These are phyloP conservation scores for Lipomyces chichibuensis DNA, from an alignment of 805 yeast genomes.

Conservation along the genomic window DNA sequence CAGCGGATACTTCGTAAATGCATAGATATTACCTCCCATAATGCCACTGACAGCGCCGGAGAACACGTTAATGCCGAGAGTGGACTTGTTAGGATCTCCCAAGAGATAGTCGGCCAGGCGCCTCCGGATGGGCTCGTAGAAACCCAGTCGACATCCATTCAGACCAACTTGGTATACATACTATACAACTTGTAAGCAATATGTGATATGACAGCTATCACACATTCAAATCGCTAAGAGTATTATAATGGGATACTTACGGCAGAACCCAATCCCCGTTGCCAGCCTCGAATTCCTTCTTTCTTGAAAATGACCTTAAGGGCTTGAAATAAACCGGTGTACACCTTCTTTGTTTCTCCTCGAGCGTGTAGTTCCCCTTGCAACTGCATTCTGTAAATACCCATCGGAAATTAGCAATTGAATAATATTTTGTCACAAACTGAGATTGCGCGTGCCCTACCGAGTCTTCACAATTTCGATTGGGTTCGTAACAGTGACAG, in stretches of 20 bases:
- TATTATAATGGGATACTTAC: slow-evolving; percentile 20
- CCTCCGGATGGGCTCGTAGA: slow-evolving; percentile 85
- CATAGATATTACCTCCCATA: slow-evolving; percentile 56
- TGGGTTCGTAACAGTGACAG: slow-evolving; percentile 96
- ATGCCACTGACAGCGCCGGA: slow-evolving; percentile 66
- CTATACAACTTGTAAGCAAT: slow-evolving; percentile 13
- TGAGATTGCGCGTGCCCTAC: slow-evolving; percentile 23
- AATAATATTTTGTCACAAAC: background rate
- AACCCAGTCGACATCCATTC: slow-evolving; percentile 92
- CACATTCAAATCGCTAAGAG: background rate
- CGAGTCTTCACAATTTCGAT: slow-evolving; percentile 87
- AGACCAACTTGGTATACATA: slow-evolving; percentile 87
- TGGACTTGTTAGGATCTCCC: slow-evolving; percentile 45
- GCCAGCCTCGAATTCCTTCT: slow-evolving; percentile 87
- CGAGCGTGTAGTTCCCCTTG: slow-evolving; percentile 83
- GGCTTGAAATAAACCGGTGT: slow-evolving; percentile 87
- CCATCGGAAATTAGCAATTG: background rate
- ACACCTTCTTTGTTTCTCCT: slow-evolving; percentile 55
- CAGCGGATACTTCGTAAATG: background rate
- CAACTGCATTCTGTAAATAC: slow-evolving; percentile 72
- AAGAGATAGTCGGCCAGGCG: slow-evolving; percentile 41
- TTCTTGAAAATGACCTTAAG: slow-evolving; percentile 66
- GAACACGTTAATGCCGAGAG: slow-evolving; percentile 60
- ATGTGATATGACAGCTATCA: background rate
- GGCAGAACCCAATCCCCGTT: slow-evolving; percentile 87